A percentile compares a stretch with the other conserved stretches of the same genome.
phyloP scores from a whole-genome alignment of 2,329 filamentous ascomycete genomes.

The Pyrenophora seminiperda region DNA sequence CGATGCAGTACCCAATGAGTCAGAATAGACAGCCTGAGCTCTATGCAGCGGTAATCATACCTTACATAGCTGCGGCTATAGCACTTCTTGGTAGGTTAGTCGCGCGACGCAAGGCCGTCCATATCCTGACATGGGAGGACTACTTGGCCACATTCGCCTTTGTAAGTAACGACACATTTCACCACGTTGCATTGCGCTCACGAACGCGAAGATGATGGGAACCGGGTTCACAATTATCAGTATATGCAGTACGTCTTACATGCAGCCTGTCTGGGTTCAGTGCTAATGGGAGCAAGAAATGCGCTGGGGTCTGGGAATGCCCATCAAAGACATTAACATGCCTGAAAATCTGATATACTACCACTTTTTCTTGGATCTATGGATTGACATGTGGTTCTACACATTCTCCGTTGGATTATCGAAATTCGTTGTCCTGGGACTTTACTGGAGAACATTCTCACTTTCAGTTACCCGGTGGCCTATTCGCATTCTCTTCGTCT shows the following conservation, averaged over 20 bases:
- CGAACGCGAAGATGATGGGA: conserved; percentile 11
- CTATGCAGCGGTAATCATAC: conserved; percentile 24
- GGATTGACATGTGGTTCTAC: conserved; percentile 33
- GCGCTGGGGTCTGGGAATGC: conserved; percentile 31
- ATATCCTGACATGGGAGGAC: conserved; percentile 29
- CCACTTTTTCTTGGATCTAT: conserved; percentile 30
- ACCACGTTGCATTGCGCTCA: conserved; percentile 7
- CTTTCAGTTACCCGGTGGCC: conserved; percentile 26
- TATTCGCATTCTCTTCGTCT: conserved; percentile 22
- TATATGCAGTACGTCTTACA: conserved; percentile 23
- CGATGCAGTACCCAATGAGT: conserved; percentile 11
- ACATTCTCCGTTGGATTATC: conserved; percentile 31
- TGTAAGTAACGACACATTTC: conserved; percentile 15
- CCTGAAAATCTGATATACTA: conserved; percentile 18
- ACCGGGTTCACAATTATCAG: conserved; percentile 31
- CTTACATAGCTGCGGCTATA: conserved; percentile 27
- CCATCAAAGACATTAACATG: conserved; percentile 20
- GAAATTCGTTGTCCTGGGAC: conserved; percentile 30
- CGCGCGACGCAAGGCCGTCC: conserved; percentile 19
- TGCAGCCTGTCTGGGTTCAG: neutral
- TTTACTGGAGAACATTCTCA: conserved; percentile 32
- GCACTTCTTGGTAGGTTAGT: conserved; percentile 24
- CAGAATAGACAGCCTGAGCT: conserved; percentile 26
- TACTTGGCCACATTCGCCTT: conserved; percentile 29
- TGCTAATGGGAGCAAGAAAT: conserved; percentile 23